phyloP scores from a whole-genome alignment of 352 stramenopile species.

The Phytophthora fragariae region DNA sequence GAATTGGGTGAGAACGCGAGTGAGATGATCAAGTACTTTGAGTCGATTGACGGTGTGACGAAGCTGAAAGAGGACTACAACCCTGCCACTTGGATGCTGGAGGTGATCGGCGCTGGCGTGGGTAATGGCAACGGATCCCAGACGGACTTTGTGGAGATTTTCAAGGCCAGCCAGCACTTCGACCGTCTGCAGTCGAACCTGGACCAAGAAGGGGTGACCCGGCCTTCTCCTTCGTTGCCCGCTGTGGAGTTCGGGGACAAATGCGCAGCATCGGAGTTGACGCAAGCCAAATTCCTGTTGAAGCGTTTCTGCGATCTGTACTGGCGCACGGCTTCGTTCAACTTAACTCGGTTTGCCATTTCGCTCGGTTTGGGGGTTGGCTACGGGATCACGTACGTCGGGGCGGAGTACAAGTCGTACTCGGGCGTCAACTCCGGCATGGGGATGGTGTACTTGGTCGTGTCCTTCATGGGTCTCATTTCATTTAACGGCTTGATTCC shows the following conservation, averaged over 20 bases:
- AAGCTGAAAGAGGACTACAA: conserved; percentile 18
- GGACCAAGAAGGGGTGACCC: conserved; percentile 9
- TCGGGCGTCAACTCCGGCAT: conserved; percentile 45
- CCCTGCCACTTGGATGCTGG: conserved; percentile 28
- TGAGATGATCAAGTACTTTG: conserved; percentile 23
- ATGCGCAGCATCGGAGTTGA: conserved; percentile 6
- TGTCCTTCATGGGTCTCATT: conserved; percentile 6
- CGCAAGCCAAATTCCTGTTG: conserved; percentile 23
- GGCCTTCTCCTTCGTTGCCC: conserved; percentile 9
- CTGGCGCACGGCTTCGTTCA: conserved; percentile 28
- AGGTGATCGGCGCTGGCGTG: conserved; percentile 27
- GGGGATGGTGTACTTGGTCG: conserved; percentile 37
- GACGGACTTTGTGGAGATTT: conserved; percentile 18
- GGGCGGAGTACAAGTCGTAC: conserved; percentile 42
- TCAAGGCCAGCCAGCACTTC: conserved; percentile 9
- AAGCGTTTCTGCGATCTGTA: conserved; percentile 29
- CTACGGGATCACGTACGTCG: conserved; percentile 65
- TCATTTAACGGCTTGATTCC: conserved; percentile 18
- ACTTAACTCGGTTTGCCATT: conserved; percentile 42
- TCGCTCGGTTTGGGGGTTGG: conserved; percentile 63
- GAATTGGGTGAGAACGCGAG: conserved; percentile 15
- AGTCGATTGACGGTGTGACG: conserved; percentile 15
- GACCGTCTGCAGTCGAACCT: conserved; percentile 2
- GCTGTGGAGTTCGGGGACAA: conserved; percentile 11
- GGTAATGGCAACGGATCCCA: conserved; percentile 5